phyloP scores from a whole-genome alignment of 2,329 filamentous ascomycete genomes.

The Xylariaceae sp. region DNA sequence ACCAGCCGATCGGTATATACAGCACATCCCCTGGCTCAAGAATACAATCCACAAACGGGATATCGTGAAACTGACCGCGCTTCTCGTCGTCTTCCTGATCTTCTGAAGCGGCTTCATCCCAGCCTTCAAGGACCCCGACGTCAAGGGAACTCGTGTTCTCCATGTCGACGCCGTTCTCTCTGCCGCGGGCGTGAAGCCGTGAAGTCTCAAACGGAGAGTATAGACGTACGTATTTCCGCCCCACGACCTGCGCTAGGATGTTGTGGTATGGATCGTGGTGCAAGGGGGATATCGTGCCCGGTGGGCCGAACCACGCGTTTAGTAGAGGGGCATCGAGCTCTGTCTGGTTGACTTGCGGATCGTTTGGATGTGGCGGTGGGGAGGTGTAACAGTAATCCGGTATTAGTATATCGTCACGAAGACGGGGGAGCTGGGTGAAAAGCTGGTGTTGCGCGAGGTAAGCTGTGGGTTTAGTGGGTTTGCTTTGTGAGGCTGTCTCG shows the following conservation, averaged over 20 bases:
- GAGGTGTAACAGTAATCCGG: slow-evolving; percentile 81
- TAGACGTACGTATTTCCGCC: slow-evolving; percentile 85
- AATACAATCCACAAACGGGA: slow-evolving; percentile 72
- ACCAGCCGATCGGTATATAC: slow-evolving; percentile 93
- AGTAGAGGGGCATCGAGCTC: slow-evolving; percentile 60
- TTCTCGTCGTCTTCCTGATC: neutral
- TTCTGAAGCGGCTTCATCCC: slow-evolving; percentile 38
- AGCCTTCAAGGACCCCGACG: slow-evolving; percentile 64
- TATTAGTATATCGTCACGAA: slow-evolving; percentile 70
- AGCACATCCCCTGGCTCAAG: slow-evolving; percentile 77
- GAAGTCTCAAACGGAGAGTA: slow-evolving; percentile 65
- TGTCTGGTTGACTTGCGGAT: slow-evolving; percentile 33
- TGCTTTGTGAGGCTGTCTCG: neutral
- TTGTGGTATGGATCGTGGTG: slow-evolving; percentile 96
- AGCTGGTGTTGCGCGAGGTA: slow-evolving; percentile 94
- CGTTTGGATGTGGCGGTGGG: slow-evolving; percentile 54
- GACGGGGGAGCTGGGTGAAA: slow-evolving; percentile 72
- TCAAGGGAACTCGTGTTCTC: slow-evolving; percentile 83
- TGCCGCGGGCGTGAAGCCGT: slow-evolving; percentile 57
- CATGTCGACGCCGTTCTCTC: slow-evolving; percentile 78
- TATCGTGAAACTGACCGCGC: slow-evolving; percentile 46
- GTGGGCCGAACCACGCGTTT: slow-evolving; percentile 91
- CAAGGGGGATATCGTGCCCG: slow-evolving; percentile 82
- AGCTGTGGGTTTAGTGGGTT: slow-evolving; percentile 42
- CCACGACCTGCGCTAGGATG: slow-evolving; percentile 82